These are phyloP conservation scores for Irpex lacteus DNA, from an alignment of 1,284 basidiomycete species.

Conservation along the genomic window DNA sequence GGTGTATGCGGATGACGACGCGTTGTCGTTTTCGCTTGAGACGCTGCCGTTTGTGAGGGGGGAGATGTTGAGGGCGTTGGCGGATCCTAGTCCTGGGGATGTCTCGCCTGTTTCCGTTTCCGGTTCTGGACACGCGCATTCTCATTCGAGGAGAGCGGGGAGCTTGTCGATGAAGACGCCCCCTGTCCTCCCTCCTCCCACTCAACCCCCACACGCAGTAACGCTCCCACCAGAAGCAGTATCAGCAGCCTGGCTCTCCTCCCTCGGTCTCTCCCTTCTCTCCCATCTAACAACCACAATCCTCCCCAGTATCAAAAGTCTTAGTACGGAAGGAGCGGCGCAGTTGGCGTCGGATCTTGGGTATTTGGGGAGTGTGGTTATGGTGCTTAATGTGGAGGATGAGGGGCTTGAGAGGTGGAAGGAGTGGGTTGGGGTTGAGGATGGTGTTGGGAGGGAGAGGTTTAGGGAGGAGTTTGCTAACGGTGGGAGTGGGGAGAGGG, in stretches of 20 bases:
- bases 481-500: constrained; percentile 19
- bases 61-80: constrained; percentile 49
- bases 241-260: constrained; percentile 86
- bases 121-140: too few relatives aligned
- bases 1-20: constrained; percentile 89
- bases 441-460: constrained; percentile 48
- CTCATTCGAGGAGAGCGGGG: constrained; percentile 31
- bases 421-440: constrained; percentile 57
- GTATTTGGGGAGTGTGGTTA: constrained; percentile 89
- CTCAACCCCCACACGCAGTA: constrained; percentile 24
- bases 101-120: constrained; percentile 28
- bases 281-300: constrained; percentile 67
- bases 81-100: constrained; percentile 31
- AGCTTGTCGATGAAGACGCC: constrained; percentile 33
- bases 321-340: constrained; percentile 68
- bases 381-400: constrained; percentile 85
- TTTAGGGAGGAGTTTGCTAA: constrained; percentile 28
- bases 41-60: constrained; percentile 73
- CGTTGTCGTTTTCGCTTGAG: constrained; percentile 84
- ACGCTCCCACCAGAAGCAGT: constrained; percentile 69
- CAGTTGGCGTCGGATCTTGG: constrained; percentile 88
- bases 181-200: constrained; percentile 15
- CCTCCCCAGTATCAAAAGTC: constrained; percentile 57
- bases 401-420: constrained; percentile 75
- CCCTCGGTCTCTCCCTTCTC: constrained; percentile 80